Conservation (phyloP, 495 filamentous ascomycete species). For the Extremus antarcticus region DNA sequence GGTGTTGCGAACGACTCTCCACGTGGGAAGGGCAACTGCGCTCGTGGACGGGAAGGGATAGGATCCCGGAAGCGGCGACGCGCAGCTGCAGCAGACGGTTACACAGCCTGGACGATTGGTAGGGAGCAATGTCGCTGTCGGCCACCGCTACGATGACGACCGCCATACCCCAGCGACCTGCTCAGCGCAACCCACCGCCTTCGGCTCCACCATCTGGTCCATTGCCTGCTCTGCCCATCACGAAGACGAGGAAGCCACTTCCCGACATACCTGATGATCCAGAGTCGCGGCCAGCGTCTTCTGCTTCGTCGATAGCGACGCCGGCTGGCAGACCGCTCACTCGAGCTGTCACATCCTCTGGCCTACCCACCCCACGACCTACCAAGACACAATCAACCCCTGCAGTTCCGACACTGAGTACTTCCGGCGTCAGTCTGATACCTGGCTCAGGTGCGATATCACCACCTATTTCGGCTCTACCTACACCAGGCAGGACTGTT, state of each 20-base stretch:
- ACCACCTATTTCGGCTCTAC: constrained; percentile 16
- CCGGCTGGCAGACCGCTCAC: not conserved
- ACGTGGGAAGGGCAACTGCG: not conserved
- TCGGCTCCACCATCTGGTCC: constrained; percentile 14
- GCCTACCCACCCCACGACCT: constrained; percentile 13
- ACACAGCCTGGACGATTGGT: not conserved
- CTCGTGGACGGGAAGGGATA: not conserved
- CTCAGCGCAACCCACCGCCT: not conserved
- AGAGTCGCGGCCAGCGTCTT: not conserved
- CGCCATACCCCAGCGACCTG: constrained; percentile 1
- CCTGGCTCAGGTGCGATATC: not conserved
- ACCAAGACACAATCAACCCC: constrained; percentile 13
- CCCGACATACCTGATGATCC: constrained; percentile 1
- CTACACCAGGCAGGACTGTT: constrained; percentile 51
- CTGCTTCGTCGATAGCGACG: not conserved
- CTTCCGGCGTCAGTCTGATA: not conserved
- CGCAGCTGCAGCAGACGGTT: not conserved
- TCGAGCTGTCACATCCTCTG: constrained; percentile 12
- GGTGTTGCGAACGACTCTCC: not conserved
- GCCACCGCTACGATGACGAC: not conserved
- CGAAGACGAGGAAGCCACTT: constrained; percentile 15
- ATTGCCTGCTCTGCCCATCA: constrained; percentile 15
- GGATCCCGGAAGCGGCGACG: not conserved
- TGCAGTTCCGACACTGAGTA: constrained; percentile 15
- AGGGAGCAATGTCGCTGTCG: not conserved